phyloP scores from a whole-genome alignment of 129 eudicot species.

The Pulicaria dysenterica region DNA sequence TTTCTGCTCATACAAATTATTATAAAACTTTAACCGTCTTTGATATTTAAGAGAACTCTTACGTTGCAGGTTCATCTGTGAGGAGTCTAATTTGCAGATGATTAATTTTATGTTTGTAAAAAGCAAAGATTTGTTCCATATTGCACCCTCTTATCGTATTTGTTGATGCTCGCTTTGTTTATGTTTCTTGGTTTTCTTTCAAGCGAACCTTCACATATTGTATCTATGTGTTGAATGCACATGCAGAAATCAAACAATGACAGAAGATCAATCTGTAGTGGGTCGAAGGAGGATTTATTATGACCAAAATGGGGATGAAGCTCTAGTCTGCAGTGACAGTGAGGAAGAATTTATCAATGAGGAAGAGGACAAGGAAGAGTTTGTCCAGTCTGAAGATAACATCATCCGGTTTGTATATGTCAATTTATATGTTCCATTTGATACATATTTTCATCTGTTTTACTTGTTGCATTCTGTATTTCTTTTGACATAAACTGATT shows the following conservation, averaged over 20 bases:
- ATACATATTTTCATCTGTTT: slow-evolving; percentile 24
- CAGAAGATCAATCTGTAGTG: slow-evolving; percentile 81
- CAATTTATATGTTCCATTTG: slow-evolving; percentile 12
- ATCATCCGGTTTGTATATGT: slow-evolving; percentile 65
- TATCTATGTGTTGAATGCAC: slow-evolving; percentile 12
- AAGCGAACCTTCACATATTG: not conserved
- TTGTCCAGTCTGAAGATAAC: slow-evolving; percentile 72
- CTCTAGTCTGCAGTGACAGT: slow-evolving; percentile 79
- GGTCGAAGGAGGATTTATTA: slow-evolving; percentile 87
- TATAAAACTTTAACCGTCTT: no score
- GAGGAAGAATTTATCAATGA: slow-evolving; percentile 70
- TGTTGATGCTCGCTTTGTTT: not conserved
- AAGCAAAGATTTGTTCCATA: slow-evolving; percentile 14
- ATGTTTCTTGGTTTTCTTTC: slow-evolving; percentile 12
- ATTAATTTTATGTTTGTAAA: not conserved
- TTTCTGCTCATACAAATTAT: not conserved
- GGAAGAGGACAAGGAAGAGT: slow-evolving; percentile 71
- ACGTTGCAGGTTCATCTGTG: no score
- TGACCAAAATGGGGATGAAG: slow-evolving; percentile 79
- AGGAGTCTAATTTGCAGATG: no score
- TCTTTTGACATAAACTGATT: no score
- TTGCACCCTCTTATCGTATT: slow-evolving; percentile 3
- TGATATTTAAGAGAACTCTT: no score
- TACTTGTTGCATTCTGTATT: no score
- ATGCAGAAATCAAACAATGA: slow-evolving; percentile 81